Conservation (phyloP, 2,329 filamentous ascomycete genomes). For the Dothistroma septosporum region DNA sequence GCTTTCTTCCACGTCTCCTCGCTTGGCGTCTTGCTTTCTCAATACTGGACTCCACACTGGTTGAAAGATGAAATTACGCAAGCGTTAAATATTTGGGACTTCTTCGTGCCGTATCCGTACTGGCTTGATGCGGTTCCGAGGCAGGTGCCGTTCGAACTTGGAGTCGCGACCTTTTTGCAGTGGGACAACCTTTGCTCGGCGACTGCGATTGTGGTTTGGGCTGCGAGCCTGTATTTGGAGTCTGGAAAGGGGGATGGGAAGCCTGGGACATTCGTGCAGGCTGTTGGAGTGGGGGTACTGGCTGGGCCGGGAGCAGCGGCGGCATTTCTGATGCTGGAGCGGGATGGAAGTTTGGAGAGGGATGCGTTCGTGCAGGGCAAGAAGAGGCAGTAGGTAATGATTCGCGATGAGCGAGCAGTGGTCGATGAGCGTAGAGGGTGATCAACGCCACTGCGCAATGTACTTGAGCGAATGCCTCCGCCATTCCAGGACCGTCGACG, state of each 20-base stretch:
- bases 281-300: slow-evolving; percentile 11
- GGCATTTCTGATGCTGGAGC: slow-evolving; percentile 22
- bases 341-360: slow-evolving; percentile 11
- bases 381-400: neutral
- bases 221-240: slow-evolving; percentile 16
- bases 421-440: no score
- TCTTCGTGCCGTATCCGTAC: slow-evolving; percentile 19
- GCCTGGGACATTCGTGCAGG: slow-evolving; percentile 11
- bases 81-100: slow-evolving; percentile 10
- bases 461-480: no score
- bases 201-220: slow-evolving; percentile 21
- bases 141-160: slow-evolving; percentile 16
- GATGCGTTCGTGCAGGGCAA: neutral
- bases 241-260: slow-evolving; percentile 3
- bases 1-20: slow-evolving; percentile 22
- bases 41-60: slow-evolving; percentile 15
- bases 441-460: no score
- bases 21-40: slow-evolving; percentile 14
- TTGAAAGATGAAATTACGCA: slow-evolving; percentile 13
- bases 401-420: no score
- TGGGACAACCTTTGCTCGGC: slow-evolving; percentile 23
- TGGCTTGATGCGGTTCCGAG: slow-evolving; percentile 11
- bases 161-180: slow-evolving; percentile 23
- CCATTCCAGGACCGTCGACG: no score
- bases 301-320: slow-evolving; percentile 23